Percentiles rank a stretch among this genome's conserved stretches.
phyloP scores from a whole-genome alignment of 495 filamentous ascomycete genomes.

The Daldinia concentrica region DNA sequence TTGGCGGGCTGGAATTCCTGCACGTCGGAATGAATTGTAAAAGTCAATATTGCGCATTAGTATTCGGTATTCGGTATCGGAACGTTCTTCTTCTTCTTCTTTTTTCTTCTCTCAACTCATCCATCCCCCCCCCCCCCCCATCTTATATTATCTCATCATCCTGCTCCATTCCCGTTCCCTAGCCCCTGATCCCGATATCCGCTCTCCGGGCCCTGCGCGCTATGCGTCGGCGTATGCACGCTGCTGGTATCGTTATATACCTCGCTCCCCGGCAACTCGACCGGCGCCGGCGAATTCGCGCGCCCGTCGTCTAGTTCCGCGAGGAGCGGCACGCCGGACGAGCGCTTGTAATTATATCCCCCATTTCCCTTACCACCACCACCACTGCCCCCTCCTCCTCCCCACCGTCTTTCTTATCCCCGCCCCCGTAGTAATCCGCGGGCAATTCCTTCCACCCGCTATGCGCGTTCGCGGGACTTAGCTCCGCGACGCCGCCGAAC shows the following conservation, averaged over 20 bases:
- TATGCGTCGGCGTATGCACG: not conserved
- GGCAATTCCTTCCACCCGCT: conserved; percentile 29
- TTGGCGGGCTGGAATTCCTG: not conserved
- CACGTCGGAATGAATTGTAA: no score
- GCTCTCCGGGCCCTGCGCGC: not conserved
- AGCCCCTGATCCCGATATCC: not conserved
- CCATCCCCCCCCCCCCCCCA: not conserved
- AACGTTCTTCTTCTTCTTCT: no score
- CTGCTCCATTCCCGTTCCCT: not conserved
- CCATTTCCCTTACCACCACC: not conserved
- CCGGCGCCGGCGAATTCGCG: conserved; percentile 12
- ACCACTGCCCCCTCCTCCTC: not conserved
- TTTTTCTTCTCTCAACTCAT: not conserved
- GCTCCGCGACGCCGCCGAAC: conserved; percentile 27
- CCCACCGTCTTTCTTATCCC: not conserved
- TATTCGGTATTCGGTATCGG: no score
- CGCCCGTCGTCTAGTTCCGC: conserved; percentile 29
- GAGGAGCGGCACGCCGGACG: conserved; percentile 37
- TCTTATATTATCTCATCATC: not conserved
- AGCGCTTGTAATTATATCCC: conserved; percentile 12
- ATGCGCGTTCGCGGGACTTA: conserved; percentile 11
- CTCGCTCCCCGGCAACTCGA: conserved; percentile 35
- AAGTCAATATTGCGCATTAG: no score
- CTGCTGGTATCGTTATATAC: not conserved
- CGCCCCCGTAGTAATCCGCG: conserved; percentile 19